Evolutionary conservation across 257 asterid species (phyloP), one percentile per base, ranked within the genome.

Genomic region (Solanum chiquidenum): DNA sequence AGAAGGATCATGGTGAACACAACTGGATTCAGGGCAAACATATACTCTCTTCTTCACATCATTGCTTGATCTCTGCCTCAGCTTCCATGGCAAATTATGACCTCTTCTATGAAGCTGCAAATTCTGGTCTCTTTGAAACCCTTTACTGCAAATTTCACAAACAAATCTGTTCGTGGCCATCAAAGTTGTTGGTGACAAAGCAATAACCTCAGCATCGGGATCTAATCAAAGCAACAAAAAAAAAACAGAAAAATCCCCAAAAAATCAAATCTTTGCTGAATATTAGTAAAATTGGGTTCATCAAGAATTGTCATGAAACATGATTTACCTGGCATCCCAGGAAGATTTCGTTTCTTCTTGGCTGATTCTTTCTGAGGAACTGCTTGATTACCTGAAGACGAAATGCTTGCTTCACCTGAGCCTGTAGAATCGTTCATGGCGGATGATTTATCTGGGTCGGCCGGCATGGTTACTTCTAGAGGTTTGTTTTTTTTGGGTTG

Each of bases 41-140:
- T 95, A 94, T 16, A 95, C 98, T 75, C 94, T 89, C 83, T 95
- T 95, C 94, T 90, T 94, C 71, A 93, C 89, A 13, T 95, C 98
- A 49, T 89, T 91, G 77, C 93, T 87, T 21, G 98, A 87, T 86
- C 97, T 94, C 86, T 95, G 98, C 91, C 91, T 89, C 23, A 95
- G 92, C 91, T 95, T 95, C 98, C 98, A 95, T 4, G 98, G 98
- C 88, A 95, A 87, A 88, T 95, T 95, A 68, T 95, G 98, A 8
- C 98, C 98, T 76, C 98, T 94, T 88, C 98, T 90, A 76, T 95
- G 98, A 72, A 95, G 98, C 94, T 95, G 98, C 90, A 95, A 90
- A 91, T 95, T 95, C 93, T 95, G 98, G 92, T 95, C 98, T 86
- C 98, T 92, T 73, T 95, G 98, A 89, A 95, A 95, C 83, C 98